Conservation (phyloP, 1,284 basidiomycete species). For the Malassezia caprae region DNA sequence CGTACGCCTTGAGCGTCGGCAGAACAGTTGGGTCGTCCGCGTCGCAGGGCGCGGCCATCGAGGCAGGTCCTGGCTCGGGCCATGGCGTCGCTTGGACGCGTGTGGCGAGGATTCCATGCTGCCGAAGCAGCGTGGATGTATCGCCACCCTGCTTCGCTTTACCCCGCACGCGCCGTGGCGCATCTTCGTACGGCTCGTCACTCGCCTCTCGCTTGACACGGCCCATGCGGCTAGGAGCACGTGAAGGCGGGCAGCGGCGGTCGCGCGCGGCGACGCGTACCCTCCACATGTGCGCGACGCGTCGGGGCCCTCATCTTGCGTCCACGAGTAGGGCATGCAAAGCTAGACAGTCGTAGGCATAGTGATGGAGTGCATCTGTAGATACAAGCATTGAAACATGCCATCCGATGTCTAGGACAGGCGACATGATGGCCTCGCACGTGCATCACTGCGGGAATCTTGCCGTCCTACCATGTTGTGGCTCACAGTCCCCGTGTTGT, state of each 20-base stretch:
- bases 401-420: no score
- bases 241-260: neutral
- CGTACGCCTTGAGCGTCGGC: neutral
- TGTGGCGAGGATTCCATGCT: constrained; percentile 21
- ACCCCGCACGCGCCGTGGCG: constrained; percentile 5
- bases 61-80: neutral
- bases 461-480: neutral
- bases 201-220: constrained; percentile 13
- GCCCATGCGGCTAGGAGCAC: constrained; percentile 2
- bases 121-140: constrained; percentile 25
- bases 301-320: neutral
- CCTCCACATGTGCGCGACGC: neutral
- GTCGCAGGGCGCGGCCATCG: neutral
- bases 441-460: neutral
- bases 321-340: no score
- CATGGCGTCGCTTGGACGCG: constrained; percentile 18
- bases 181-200: neutral
- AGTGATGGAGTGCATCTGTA: no score
- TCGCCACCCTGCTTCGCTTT: constrained; percentile 25
- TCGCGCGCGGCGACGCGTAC: neutral
- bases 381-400: no score
- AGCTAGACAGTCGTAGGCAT: no score
- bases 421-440: neutral
- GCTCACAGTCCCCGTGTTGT: neutral
- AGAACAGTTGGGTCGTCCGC: neutral